Conservation (phyloP, 2,329 filamentous ascomycete species). For the Neurospora crassa region DNA sequence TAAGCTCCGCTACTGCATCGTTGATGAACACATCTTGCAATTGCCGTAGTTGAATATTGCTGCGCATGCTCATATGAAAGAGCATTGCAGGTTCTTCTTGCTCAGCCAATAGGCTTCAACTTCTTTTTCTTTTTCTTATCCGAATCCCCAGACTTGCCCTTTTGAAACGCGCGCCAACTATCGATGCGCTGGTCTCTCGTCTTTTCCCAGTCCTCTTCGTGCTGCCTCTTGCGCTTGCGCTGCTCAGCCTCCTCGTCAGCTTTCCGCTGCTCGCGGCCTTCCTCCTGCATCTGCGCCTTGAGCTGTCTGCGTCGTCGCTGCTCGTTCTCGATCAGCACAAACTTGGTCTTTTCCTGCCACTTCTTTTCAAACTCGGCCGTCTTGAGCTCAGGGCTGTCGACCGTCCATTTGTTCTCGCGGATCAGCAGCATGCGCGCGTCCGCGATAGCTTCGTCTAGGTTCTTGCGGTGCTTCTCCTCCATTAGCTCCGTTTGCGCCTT, state of each 20-base stretch:
- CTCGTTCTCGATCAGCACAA: conserved; percentile 90
- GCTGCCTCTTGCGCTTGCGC: conserved; percentile 78
- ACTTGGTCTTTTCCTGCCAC: conserved; percentile 84
- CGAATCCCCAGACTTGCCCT: conserved; percentile 48
- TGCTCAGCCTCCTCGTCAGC: conserved; percentile 77
- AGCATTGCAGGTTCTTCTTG: background rate
- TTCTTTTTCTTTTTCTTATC: conserved; percentile 62
- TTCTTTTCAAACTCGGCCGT: conserved; percentile 72
- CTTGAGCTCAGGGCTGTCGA: conserved; percentile 79
- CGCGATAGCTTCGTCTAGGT: conserved; percentile 88
- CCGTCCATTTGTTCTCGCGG: conserved; percentile 86
- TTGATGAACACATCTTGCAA: background rate
- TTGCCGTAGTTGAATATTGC: background rate
- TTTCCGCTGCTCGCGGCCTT: conserved; percentile 78
- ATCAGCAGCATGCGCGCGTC: conserved; percentile 93
- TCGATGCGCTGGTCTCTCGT: conserved; percentile 84
- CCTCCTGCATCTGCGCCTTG: conserved; percentile 93
- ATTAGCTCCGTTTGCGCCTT: conserved; percentile 87
- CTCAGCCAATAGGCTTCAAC: conserved; percentile 51
- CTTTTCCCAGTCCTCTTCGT: conserved; percentile 92
- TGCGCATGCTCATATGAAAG: background rate
- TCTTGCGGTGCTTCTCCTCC: conserved; percentile 83
- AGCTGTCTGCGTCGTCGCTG: conserved; percentile 72
- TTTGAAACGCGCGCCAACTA: conserved; percentile 89
- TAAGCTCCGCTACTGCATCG: background rate